Percentiles rank a stretch among this genome's conserved stretches.
phyloP scores from a whole-genome alignment of 2,329 filamentous ascomycete genomes.

The Biscogniauxia mediterranea region DNA sequence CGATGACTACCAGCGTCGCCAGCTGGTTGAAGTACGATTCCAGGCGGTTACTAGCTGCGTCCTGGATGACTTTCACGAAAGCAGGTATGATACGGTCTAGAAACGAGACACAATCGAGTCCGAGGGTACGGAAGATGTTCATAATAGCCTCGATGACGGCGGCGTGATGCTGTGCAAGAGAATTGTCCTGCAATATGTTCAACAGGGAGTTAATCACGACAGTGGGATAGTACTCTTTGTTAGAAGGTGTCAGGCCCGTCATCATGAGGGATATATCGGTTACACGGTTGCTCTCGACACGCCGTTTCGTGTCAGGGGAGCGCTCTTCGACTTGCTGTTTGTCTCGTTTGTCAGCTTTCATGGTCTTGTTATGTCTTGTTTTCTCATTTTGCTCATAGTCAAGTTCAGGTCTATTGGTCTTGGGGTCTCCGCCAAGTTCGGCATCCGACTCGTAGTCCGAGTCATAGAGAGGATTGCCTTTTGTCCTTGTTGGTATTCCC shows the following conservation, averaged over 20 bases:
- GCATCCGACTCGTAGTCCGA: conserved; percentile 7
- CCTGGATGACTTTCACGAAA: conserved; percentile 84
- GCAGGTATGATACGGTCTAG: conserved; percentile 91
- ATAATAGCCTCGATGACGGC: conserved; percentile 96
- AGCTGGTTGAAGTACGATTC: conserved; percentile 98
- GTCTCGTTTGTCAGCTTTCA: conserved; percentile 17
- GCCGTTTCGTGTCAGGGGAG: conserved; percentile 75
- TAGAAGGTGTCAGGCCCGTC: conserved; percentile 92
- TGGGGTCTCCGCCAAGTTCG: conserved; percentile 1
- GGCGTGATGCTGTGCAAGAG: conserved; percentile 86
- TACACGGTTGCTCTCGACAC: conserved; percentile 61
- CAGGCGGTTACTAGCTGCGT: conserved; percentile 71
- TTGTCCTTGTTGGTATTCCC: conserved; percentile 5
- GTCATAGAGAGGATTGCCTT: conserved; percentile 13
- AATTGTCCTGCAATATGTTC: conserved; percentile 86
- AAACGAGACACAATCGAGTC: conserved; percentile 93
- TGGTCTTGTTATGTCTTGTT: neutral
- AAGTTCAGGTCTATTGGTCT: conserved; percentile 12
- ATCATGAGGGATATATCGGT: conserved; percentile 98
- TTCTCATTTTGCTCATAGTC: conserved; percentile 1
- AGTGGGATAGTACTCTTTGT: conserved; percentile 97
- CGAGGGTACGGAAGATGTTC: conserved; percentile 96
- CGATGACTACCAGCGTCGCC: conserved; percentile 88
- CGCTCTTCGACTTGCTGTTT: conserved; percentile 79
- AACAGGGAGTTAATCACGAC: conserved; percentile 96